These are phyloP conservation scores for Aschersonia sp. DNA, from an alignment of 2,329 filamentous ascomycete species.

Conservation along the genomic window DNA sequence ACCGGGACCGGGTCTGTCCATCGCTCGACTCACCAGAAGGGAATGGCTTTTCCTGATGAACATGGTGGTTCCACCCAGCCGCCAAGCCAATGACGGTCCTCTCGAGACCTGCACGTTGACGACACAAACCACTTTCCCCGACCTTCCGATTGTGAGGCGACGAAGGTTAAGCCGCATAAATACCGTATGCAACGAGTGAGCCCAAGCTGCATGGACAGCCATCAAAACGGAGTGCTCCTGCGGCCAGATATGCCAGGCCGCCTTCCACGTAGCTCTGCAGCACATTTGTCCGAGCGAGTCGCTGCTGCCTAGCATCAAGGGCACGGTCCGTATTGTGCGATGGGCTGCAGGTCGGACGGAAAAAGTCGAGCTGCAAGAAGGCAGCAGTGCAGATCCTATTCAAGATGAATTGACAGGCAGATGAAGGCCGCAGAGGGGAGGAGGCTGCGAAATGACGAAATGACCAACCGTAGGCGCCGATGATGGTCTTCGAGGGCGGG, in stretches of 20 bases:
- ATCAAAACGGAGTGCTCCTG: background rate
- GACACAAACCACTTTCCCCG: slow-evolving; percentile 8
- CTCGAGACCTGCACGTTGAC: slow-evolving; percentile 10
- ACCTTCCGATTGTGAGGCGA: slow-evolving; percentile 6
- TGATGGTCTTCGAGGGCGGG: background rate
- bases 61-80: background rate
- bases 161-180: background rate
- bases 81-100: background rate
- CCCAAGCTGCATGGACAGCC: background rate
- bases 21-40: background rate
- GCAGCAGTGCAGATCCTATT: background rate
- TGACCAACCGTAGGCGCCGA: background rate
- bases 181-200: background rate
- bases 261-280: no score
- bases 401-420: background rate
- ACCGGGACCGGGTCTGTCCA: no score
- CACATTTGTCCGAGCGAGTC: no score
- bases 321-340: no score
- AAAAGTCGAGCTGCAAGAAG: background rate
- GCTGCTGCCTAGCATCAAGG: no score
- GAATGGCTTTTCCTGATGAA: background rate
- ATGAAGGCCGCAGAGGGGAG: background rate
- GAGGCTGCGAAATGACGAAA: background rate
- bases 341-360: no score
- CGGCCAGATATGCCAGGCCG: background rate